These are phyloP conservation scores for Agroathelia rolfsii DNA, from an alignment of 1,284 basidiomycete species.

Conservation along the genomic window DNA sequence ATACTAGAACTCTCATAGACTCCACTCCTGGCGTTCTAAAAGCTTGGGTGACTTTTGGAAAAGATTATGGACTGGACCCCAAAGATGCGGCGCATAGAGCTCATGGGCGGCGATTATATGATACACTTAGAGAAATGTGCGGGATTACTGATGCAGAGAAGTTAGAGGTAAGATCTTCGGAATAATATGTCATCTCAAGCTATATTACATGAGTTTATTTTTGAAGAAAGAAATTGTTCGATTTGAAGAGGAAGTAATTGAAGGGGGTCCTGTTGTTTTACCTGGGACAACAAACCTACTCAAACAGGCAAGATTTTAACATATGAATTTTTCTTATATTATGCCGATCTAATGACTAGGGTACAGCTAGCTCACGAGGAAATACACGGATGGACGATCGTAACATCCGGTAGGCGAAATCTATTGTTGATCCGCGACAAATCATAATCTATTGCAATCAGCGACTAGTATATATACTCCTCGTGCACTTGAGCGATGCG, in stretches of 20 bases:
- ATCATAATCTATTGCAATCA: slow-evolving; percentile 19
- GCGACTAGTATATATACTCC: slow-evolving; percentile 63
- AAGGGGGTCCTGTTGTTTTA: slow-evolving; percentile 46
- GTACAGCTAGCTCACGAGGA: too few species aligned
- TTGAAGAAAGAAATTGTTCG: slow-evolving; percentile 47
- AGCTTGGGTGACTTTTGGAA: slow-evolving; percentile 53
- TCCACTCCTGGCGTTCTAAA: slow-evolving; percentile 59
- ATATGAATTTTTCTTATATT: too few species aligned
- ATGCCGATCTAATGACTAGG: too few species aligned
- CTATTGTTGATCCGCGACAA: slow-evolving; percentile 7
- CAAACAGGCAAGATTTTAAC: slow-evolving; percentile 26
- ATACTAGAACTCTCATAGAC: slow-evolving; percentile 53
- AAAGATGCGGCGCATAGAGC: slow-evolving; percentile 41
- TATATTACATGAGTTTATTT: slow-evolving; percentile 4
- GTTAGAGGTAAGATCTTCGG: slow-evolving; percentile 41
- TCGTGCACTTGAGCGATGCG: slow-evolving; percentile 49
- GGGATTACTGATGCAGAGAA: slow-evolving; percentile 44
- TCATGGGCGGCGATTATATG: slow-evolving; percentile 65
- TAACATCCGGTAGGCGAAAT: slow-evolving; percentile 65
- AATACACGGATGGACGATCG: slow-evolving; percentile 57
- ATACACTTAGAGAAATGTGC: slow-evolving; percentile 65
- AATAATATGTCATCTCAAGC: slow-evolving; percentile 1
- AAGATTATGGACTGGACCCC: slow-evolving; percentile 46
- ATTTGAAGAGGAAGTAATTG: slow-evolving; percentile 56
- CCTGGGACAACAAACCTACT: slow-evolving; percentile 44